These are phyloP conservation scores for Populus hybrid DNA, from an alignment of 441 rosid genomes.

Conservation along the genomic window DNA sequence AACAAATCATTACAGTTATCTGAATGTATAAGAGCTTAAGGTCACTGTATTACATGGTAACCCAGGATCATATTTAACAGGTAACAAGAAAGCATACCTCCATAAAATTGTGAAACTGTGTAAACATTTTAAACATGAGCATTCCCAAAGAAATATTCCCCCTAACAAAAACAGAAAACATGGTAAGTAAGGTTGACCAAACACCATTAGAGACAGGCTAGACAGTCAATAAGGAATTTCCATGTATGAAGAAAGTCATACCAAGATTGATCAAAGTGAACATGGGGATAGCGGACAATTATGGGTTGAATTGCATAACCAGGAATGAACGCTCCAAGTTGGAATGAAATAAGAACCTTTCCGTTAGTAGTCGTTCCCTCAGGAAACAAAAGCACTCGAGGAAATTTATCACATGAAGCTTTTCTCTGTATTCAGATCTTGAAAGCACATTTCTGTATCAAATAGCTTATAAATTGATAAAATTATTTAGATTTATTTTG, in stretches of 20 bases:
- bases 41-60: not conserved
- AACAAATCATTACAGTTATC: constrained; percentile 3
- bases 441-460: constrained; percentile 95
- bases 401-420: constrained; percentile 74
- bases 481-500: constrained; percentile 35
- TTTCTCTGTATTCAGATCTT: constrained; percentile 98
- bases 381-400: constrained; percentile 85
- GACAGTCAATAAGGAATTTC: constrained; percentile 1
- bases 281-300: constrained; percentile 89
- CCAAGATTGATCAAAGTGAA: constrained; percentile 99
- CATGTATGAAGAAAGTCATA: constrained; percentile 27
- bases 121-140: constrained; percentile 96
- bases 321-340: constrained; percentile 96
- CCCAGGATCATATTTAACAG: constrained; percentile 9
- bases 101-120: constrained; percentile 97
- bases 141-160: constrained; percentile 71
- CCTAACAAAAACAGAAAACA: constrained; percentile 37
- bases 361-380: constrained; percentile 99
- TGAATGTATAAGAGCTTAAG: not conserved
- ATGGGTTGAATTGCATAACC: constrained; percentile 85
- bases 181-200: not conserved
- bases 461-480: constrained; percentile 64
- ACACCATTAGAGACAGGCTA: not conserved
- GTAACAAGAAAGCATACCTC: constrained; percentile 49
- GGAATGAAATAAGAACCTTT: constrained; percentile 78